Base-by-base conservation (phyloP, 179 eudicot species). In the Beta corolliflora region DNA sequence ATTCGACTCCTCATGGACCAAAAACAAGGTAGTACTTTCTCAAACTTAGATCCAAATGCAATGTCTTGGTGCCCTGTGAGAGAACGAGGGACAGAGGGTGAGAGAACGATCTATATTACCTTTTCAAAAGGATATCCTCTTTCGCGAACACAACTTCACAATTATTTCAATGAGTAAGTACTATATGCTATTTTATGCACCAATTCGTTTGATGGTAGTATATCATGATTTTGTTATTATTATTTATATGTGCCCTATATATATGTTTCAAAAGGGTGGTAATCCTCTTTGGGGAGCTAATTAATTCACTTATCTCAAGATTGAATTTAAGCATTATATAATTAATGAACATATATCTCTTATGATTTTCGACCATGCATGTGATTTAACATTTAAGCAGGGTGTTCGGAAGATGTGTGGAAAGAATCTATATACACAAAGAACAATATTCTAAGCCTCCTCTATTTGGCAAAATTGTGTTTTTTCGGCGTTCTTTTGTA, bases 41-140 rank as follows among this genome's bases (percentile, higher is more conserved):
- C 77, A 48, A 14, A 14, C 15, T 59, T 83, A 7, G 75, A 83
- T 29, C 82, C 85, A 7, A 1, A 79, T 52, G 85, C 83, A 52
- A 12, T 12, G 65, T 46, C 82, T 56, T 83, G 79, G 79, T 25
- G 53, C 10, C 85, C 65, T 3, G 4, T 0, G 0, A 36, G 2
- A 1, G 85, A 75, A 5, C 77, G 66, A 60, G 85, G 80, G 0
- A 6, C 65, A 9, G 58, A 36, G 10, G 29, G 9, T 21, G 80
- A 79, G 19, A 75, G 85, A 45, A 50, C 77, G 14, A 46, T 83
- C 2, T 79, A 29, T 16, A n/a, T 83, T 19, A 79, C 80, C 16
- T 83, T 83, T 36, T 83, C 85, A 75, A 60, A 59, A 48, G 77
- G 80, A 3, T 7, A 29, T n/a, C 77, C 72, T 48, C 14, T 75